phyloP scores from a whole-genome alignment of 2,329 filamentous ascomycete species.

The Hawksworthiomyces lignivorus region DNA sequence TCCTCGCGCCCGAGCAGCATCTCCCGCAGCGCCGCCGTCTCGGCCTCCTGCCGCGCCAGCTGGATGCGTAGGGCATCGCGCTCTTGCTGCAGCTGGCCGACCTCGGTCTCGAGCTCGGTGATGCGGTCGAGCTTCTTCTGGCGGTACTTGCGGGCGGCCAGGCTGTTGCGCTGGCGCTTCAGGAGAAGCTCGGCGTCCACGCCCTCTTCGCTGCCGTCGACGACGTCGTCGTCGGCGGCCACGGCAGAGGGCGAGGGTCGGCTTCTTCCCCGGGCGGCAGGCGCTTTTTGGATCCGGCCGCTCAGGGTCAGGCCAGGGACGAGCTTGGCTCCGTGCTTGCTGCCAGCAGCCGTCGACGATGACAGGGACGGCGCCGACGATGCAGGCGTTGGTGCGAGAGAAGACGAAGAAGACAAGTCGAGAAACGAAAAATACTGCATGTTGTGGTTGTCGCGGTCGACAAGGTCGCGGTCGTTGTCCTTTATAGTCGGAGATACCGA shows the following conservation, averaged over 20 bases:
- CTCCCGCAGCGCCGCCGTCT: conserved; percentile 47
- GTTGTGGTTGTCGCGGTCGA: not conserved
- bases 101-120: conserved; percentile 43
- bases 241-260: not conserved
- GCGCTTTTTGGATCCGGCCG: too few relatives aligned
- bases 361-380: too few relatives aligned
- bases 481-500: not conserved
- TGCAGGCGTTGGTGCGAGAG: too few relatives aligned
- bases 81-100: conserved; percentile 45
- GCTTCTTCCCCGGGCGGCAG: not conserved
- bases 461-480: not conserved
- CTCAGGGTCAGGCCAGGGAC: not conserved
- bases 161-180: conserved; percentile 55
- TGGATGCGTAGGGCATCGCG: conserved; percentile 48
- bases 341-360: too few relatives aligned
- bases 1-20: conserved; percentile 22
- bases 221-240: not conserved
- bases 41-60: conserved; percentile 51
- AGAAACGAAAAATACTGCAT: too few relatives aligned
- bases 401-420: too few relatives aligned
- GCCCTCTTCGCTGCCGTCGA: not conserved
- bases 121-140: conserved; percentile 57
- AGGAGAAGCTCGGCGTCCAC: conserved; percentile 19
- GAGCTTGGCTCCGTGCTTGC: not conserved
- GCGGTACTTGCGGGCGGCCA: conserved; percentile 55